Evolutionary conservation across 352 stramenopile species (phyloP), one percentile per base, ranked within the genome.

Genomic region (Globisporangium nunn): DNA sequence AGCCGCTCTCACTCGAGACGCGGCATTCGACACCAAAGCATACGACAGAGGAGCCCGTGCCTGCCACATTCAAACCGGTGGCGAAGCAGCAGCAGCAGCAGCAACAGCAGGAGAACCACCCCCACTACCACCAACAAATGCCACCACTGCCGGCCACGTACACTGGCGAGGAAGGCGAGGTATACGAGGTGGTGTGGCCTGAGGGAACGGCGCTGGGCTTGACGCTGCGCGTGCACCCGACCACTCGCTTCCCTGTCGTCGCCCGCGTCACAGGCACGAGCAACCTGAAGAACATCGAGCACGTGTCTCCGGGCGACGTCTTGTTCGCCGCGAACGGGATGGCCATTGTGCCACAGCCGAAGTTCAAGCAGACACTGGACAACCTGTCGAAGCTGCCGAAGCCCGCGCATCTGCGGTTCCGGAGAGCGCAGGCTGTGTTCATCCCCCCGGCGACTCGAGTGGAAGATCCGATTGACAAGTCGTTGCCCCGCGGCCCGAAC

Each of bases 291-390:
- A 90, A 90, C 55, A 87, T 87, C 35, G 79, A 88, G 65, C 77
- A 85, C 56, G 78, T 90, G 28, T 71, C 76, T 3, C 73, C 79
- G 12, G 80, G 80, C 14, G 80, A 90, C 47, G 74, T 90, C 33
- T 57, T 90, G 7, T 87, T 85, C 52, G 77, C 78, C 1, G 80
- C 80, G 14, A 90, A 90, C 62, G 77, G 81, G 35, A 79, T 86
- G 69, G 75, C 71, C 54, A 85, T 90, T 63, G 63, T 86, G 5
- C 80, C 80, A 8, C 80, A 90, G 59, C 56, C 77, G 4, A 90
- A 90, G 61, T 87, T 90, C 58, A 90, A 90, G 58, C 78, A 90
- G 57, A 90, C 80, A 7, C 67, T 90, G 17, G 76, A 87, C 59
- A 84, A 87, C 58, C 52, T 90, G 33, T 85, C 73, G 15, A 80